Evolutionary conservation across 768 basidiomycete genomes (phyloP).

Genomic region (Xerocomellus intermedius): DNA sequence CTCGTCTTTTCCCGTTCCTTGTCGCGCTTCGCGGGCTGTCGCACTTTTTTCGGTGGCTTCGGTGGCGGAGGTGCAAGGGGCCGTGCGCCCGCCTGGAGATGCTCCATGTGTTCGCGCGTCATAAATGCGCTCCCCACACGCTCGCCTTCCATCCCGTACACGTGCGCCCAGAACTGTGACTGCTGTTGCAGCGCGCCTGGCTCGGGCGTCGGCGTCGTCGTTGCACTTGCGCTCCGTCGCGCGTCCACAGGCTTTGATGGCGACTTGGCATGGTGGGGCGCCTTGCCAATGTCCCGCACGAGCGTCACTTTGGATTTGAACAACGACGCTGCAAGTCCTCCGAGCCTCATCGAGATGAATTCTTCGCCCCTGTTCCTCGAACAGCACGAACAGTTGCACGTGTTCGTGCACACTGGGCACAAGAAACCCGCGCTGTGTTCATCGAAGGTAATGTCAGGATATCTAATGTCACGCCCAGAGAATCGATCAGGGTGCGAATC

Average conservation of each 20-base stretch:
- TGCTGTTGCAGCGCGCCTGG: neutral
- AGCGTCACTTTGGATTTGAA: constrained; percentile 24
- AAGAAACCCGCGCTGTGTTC: constrained; percentile 27
- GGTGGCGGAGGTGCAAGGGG: neutral
- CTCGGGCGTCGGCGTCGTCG: constrained; percentile 5
- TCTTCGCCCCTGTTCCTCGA: constrained; percentile 44
- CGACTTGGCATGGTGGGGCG: neutral
- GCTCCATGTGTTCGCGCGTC: constrained; percentile 7
- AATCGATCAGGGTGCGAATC: neutral
- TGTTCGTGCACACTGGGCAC: constrained; percentile 46
- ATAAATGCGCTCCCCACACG: constrained; percentile 28
- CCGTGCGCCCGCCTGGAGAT: neutral
- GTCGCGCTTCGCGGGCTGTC: neutral
- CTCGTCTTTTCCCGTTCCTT: neutral
- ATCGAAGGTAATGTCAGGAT: constrained; percentile 39
- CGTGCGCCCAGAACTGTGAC: constrained; percentile 35
- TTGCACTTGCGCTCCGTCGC: neutral
- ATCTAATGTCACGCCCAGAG: constrained; percentile 25
- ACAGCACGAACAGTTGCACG: constrained; percentile 51
- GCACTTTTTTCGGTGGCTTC: neutral
- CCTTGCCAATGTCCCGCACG: constrained; percentile 16
- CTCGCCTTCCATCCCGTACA: constrained; percentile 31
- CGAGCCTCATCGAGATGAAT: constrained; percentile 37
- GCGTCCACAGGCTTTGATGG: neutral
- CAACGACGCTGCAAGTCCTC: constrained; percentile 21